Conservation (phyloP, 1,139 yeast species). For the Sugiyamaella novakii region DNA sequence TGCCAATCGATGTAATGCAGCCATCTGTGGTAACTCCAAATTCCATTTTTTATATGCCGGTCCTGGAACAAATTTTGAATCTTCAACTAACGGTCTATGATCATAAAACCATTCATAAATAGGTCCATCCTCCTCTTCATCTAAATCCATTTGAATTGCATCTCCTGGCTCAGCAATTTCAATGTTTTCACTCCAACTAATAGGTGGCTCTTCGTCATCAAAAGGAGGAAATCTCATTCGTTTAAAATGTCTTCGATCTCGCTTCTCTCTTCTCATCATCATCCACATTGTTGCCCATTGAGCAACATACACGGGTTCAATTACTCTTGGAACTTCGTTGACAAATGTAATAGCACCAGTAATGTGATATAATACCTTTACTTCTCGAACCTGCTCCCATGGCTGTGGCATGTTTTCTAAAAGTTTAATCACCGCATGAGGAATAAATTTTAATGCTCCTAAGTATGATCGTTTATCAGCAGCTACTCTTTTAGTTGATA, state of each 20-base stretch:
- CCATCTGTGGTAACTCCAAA: constrained; percentile 61
- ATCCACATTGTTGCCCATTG: constrained; percentile 97
- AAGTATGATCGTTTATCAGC: constrained; percentile 85
- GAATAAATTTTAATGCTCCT: constrained; percentile 92
- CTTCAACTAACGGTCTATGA: constrained; percentile 68
- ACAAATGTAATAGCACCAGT: constrained; percentile 97
- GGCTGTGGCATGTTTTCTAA: constrained; percentile 98
- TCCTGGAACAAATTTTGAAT: constrained; percentile 61
- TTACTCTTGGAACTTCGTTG: constrained; percentile 86
- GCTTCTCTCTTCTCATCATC: constrained; percentile 89
- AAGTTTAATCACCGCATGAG: constrained; percentile 88
- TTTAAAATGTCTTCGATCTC: constrained; percentile 86
- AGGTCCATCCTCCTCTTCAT: constrained; percentile 59
- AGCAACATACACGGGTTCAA: constrained; percentile 87
- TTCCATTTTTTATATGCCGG: constrained; percentile 77
- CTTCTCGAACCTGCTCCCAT: constrained; percentile 89
- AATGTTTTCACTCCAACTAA: constrained; percentile 77
- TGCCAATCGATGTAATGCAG: constrained; percentile 65
- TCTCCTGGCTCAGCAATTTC: constrained; percentile 73
- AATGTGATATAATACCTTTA: constrained; percentile 81
- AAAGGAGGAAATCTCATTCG: constrained; percentile 94
- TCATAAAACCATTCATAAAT: constrained; percentile 82
- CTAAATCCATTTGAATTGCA: constrained; percentile 65
- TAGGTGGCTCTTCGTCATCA: constrained; percentile 96
- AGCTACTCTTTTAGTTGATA: constrained; percentile 78